These are phyloP conservation scores for Dothidotthia symphoricarpi DNA, from an alignment of 2,329 filamentous ascomycete species.

Conservation along the genomic window DNA sequence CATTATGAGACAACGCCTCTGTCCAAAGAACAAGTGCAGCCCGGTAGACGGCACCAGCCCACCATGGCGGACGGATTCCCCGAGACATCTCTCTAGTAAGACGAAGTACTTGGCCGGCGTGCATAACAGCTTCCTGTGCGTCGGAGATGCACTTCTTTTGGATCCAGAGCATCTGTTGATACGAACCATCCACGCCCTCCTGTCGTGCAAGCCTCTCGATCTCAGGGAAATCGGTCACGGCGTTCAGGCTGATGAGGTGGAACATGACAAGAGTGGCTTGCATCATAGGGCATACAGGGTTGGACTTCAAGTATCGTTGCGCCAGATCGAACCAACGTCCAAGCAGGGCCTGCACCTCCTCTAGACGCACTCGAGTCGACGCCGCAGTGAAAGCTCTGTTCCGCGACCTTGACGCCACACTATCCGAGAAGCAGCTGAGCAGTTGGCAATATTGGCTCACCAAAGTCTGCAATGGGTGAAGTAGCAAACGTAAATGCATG, in stretches of 20 bases:
- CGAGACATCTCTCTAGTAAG: constrained; percentile 60
- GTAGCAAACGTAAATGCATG: constrained; percentile 62
- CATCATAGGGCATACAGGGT: constrained; percentile 59
- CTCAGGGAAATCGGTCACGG: constrained; percentile 65
- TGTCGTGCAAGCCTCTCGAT: constrained; percentile 65
- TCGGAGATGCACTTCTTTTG: constrained; percentile 64
- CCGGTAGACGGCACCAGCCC: constrained; percentile 69
- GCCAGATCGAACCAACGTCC: constrained; percentile 68
- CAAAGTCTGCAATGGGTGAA: constrained; percentile 66
- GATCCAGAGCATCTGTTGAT: constrained; percentile 55
- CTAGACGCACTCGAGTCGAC: constrained; percentile 60
- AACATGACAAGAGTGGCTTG: constrained; percentile 67
- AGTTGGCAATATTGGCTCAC: constrained; percentile 65
- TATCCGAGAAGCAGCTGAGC: constrained; percentile 63
- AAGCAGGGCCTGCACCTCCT: constrained; percentile 64
- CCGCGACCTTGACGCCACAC: constrained; percentile 47
- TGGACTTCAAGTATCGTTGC: constrained; percentile 54
- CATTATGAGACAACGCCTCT: constrained; percentile 57
- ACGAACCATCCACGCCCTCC: constrained; percentile 57
- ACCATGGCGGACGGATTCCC: constrained; percentile 65
- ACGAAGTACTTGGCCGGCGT: constrained; percentile 66
- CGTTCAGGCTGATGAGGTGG: constrained; percentile 68
- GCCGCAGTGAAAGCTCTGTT: constrained; percentile 56
- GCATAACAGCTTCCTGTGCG: constrained; percentile 63
- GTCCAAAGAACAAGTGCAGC: constrained; percentile 46